phyloP scores from a whole-genome alignment of 2,329 filamentous ascomycete species.

The Zarea fungicola region DNA sequence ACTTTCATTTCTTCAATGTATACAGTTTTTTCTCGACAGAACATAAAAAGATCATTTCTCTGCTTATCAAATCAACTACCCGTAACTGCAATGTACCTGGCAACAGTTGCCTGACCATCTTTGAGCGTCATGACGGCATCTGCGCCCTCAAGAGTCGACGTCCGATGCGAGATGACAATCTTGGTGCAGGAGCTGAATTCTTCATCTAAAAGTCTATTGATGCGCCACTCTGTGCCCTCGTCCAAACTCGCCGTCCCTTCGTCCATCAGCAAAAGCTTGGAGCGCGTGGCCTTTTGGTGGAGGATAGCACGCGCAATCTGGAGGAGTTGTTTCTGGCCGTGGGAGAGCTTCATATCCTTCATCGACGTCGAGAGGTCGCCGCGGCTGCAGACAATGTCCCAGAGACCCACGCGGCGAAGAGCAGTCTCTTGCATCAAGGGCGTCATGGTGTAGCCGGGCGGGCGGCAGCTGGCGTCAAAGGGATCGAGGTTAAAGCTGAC shows the following conservation, averaged over 20 bases:
- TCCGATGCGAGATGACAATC: not conserved
- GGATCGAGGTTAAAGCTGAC: not conserved
- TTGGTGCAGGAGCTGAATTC: not conserved
- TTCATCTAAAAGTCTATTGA: not conserved
- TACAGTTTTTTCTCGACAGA: no score
- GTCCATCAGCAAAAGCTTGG: not conserved
- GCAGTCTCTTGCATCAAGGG: no score
- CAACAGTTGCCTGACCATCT: not conserved
- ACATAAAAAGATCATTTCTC: no score
- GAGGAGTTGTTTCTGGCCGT: not conserved
- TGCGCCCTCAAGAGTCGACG: not conserved
- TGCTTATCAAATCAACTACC: no score
- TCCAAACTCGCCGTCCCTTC: not conserved
- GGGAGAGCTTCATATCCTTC: not conserved
- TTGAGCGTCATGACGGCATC: not conserved
- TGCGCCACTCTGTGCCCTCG: not conserved
- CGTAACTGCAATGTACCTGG: no score
- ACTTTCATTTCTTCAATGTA: no score
- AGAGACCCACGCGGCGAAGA: not conserved
- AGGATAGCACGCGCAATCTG: not conserved
- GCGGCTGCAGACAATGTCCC: not conserved
- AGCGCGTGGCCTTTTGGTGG: not conserved
- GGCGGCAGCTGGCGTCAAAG: not conserved
- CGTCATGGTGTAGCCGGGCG: not conserved
- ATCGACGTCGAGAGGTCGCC: not conserved